phyloP scores from a whole-genome alignment of 192 early-diverging fungal species.

The Entophlyctis luteolus region DNA sequence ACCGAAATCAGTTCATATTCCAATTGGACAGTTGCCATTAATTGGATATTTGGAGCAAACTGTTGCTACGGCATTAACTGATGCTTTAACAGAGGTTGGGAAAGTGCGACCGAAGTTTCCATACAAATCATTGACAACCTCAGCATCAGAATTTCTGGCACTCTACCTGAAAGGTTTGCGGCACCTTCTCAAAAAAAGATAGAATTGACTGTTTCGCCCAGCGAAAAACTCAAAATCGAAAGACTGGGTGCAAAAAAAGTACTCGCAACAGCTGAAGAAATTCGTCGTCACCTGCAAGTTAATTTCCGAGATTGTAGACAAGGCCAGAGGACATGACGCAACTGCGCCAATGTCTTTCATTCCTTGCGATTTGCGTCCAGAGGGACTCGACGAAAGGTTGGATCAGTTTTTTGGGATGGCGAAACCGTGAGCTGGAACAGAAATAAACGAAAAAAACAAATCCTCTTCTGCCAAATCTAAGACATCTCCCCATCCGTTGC shows the following conservation, averaged over 20 bases:
- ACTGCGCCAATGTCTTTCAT: background rate
- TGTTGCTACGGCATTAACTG: constrained; percentile 35
- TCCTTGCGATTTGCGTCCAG: background rate
- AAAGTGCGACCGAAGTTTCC: constrained; percentile 49
- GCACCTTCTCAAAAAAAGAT: background rate
- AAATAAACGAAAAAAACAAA: no score
- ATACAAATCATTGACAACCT: constrained; percentile 35
- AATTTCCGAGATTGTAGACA: constrained; percentile 16
- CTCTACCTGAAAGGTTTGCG: constrained; percentile 50
- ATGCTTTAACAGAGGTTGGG: constrained; percentile 42
- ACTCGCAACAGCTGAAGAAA: constrained; percentile 30
- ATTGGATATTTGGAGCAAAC: constrained; percentile 57
- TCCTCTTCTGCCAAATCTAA: no score
- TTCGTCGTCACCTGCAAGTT: constrained; percentile 41
- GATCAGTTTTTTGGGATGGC: constrained; percentile 4
- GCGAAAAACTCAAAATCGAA: constrained; percentile 46
- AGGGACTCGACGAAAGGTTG: constrained; percentile 5
- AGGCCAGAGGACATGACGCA: background rate
- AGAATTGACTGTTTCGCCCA: constrained; percentile 1
- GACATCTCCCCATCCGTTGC: no score
- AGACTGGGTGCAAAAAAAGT: constrained; percentile 39
- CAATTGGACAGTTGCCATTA: constrained; percentile 40
- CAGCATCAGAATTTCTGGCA: constrained; percentile 48
- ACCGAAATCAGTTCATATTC: constrained; percentile 38
- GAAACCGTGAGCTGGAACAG: no score